A percentile compares a stretch with the other conserved stretches of the same genome.
Conservation (phyloP, 2,329 filamentous ascomycete species). For the Aureobasidium sp. region DNA sequence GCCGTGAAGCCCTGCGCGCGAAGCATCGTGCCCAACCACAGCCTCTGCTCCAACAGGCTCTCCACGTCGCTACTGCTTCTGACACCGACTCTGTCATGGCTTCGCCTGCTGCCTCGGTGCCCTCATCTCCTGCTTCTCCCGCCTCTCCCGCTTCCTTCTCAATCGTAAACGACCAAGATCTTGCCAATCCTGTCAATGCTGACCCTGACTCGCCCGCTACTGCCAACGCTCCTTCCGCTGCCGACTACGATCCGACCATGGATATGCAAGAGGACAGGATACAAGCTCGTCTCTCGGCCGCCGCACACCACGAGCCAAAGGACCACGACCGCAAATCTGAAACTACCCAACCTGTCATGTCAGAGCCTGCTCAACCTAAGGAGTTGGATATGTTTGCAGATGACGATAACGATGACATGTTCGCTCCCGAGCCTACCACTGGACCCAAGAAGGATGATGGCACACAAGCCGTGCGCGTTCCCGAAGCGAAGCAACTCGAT, state of each 20-base stretch:
- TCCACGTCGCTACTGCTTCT: not conserved
- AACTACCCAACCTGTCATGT: not conserved
- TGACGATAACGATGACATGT: conserved; percentile 76
- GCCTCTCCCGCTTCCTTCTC: conserved; percentile 32
- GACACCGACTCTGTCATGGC: not conserved
- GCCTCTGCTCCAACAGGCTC: conserved; percentile 13
- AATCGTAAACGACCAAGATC: conserved; percentile 32
- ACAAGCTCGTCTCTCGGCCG: conserved; percentile 8
- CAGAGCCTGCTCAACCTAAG: conserved; percentile 26
- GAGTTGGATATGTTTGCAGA: conserved; percentile 58
- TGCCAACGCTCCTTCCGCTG: conserved; percentile 75
- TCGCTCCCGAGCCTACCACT: conserved; percentile 64
- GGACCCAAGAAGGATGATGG: conserved; percentile 26
- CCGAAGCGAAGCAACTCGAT: conserved; percentile 49
- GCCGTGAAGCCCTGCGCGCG: conserved; percentile 75
- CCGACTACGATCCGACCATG: conserved; percentile 80
- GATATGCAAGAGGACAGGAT: conserved; percentile 79
- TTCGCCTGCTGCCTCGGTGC: conserved; percentile 45
- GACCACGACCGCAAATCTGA: conserved; percentile 21
- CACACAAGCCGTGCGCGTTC: conserved; percentile 40
- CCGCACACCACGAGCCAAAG: conserved; percentile 18
- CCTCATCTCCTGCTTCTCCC: conserved; percentile 27
- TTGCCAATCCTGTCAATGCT: conserved; percentile 25
- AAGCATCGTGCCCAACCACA: conserved; percentile 59
- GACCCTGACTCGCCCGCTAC: conserved; percentile 33